Conservation (phyloP, 2,329 filamentous ascomycete genomes). For the Ophiocordyceps camponoti-saundersi region DNA sequence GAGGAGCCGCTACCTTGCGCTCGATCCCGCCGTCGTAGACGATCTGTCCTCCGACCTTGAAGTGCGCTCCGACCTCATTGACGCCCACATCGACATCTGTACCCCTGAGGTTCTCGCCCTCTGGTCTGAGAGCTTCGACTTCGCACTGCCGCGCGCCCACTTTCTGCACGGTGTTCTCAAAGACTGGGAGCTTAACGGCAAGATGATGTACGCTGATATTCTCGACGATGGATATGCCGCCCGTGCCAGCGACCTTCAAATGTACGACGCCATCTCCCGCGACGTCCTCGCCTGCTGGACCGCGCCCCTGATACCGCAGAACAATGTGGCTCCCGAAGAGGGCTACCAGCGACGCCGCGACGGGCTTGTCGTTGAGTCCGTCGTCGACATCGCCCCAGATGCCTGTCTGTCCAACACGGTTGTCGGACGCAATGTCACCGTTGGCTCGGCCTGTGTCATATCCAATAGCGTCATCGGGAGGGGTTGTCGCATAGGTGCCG, state of each 20-base stretch:
- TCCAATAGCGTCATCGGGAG: conserved; percentile 67
- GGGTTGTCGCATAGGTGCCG: conserved; percentile 71
- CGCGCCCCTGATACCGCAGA: conserved; percentile 78
- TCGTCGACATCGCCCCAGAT: conserved; percentile 57
- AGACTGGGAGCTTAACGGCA: conserved; percentile 92
- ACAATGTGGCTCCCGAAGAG: conserved; percentile 64
- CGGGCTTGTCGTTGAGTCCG: conserved; percentile 62
- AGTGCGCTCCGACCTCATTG: conserved; percentile 73
- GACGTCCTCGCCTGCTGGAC: conserved; percentile 81
- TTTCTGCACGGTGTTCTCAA: conserved; percentile 88
- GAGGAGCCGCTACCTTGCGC: conserved; percentile 45
- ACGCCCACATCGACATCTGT: conserved; percentile 92
- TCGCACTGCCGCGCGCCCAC: conserved; percentile 73
- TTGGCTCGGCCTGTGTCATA: conserved; percentile 57
- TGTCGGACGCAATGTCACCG: conserved; percentile 57
- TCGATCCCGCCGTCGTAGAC: conserved; percentile 68
- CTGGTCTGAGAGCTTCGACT: conserved; percentile 97
- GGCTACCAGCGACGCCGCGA: conserved; percentile 55
- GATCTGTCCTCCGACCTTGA: conserved; percentile 57
- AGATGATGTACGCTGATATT: conserved; percentile 88
- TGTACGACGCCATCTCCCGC: conserved; percentile 77
- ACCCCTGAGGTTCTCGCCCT: conserved; percentile 87
- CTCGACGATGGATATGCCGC: conserved; percentile 72
- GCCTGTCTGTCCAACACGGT: conserved; percentile 55
- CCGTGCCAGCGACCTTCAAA: conserved; percentile 66